These are phyloP conservation scores for Aspergillus tamarii DNA, from an alignment of 2,329 filamentous ascomycete genomes.

Conservation along the genomic window DNA sequence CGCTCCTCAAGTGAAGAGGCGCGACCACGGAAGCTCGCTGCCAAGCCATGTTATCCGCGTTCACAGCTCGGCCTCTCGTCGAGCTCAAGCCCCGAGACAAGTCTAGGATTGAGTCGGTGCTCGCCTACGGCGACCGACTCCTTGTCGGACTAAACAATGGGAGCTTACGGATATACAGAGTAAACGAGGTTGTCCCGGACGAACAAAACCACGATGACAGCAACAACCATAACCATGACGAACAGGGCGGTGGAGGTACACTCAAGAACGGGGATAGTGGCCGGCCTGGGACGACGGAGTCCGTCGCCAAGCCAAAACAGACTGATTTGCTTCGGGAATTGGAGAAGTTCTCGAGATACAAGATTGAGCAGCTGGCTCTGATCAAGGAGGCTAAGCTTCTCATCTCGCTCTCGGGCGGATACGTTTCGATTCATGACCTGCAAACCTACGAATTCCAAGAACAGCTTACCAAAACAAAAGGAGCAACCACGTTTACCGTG, in stretches of 20 bases:
- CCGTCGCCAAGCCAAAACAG: slow-evolving; percentile 50
- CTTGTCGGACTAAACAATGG: slow-evolving; percentile 92
- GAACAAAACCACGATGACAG: slow-evolving; percentile 13
- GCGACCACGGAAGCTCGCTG: slow-evolving; percentile 20
- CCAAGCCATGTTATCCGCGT: slow-evolving; percentile 84
- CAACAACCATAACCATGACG: slow-evolving; percentile 19
- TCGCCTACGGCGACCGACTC: slow-evolving; percentile 89
- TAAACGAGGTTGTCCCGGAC: slow-evolving; percentile 44
- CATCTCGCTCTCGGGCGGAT: slow-evolving; percentile 85
- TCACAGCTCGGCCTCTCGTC: slow-evolving; percentile 93
- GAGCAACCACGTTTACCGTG: slow-evolving; percentile 86
- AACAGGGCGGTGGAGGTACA: slow-evolving; percentile 20
- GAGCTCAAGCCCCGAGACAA: slow-evolving; percentile 96
- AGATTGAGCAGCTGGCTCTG: slow-evolving; percentile 90
- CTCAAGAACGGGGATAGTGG: slow-evolving; percentile 18
- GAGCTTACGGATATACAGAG: slow-evolving; percentile 83
- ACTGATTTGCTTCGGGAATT: slow-evolving; percentile 88
- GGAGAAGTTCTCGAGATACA: slow-evolving; percentile 88
- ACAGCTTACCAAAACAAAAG: slow-evolving; percentile 79
- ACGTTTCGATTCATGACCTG: slow-evolving; percentile 87
- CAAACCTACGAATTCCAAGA: slow-evolving; percentile 82
- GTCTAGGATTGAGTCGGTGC: slow-evolving; percentile 93
- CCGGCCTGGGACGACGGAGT: slow-evolving; percentile 11
- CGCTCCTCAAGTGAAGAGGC: slow-evolving; percentile 20
- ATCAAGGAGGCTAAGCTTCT: slow-evolving; percentile 94